These are phyloP conservation scores for Mortierella claussenii DNA, from an alignment of 192 early-diverging fungal genomes.

Conservation along the genomic window DNA sequence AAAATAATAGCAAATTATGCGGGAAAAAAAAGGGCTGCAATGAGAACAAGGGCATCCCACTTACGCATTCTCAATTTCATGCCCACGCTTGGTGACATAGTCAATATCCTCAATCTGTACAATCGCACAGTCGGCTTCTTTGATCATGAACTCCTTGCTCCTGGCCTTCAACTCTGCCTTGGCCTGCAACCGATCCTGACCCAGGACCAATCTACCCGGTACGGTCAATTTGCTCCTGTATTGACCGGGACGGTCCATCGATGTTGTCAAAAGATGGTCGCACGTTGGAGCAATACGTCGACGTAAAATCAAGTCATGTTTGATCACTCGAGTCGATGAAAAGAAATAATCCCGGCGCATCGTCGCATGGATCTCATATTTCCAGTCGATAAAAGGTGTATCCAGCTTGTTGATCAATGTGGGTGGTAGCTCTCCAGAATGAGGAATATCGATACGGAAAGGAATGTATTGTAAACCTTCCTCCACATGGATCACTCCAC, in stretches of 20 bases:
- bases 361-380: constrained; percentile 51
- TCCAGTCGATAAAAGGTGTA: constrained; percentile 48
- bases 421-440: constrained; percentile 20
- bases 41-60: too few species aligned
- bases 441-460: constrained; percentile 45
- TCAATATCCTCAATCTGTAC: constrained; percentile 42
- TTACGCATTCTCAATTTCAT: constrained; percentile 25
- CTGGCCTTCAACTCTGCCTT: constrained; percentile 37
- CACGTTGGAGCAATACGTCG: constrained; percentile 22
- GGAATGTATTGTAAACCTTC: constrained; percentile 43
- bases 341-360: constrained; percentile 44
- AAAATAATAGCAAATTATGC: not conserved
- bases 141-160: constrained; percentile 48
- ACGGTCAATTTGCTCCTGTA: constrained; percentile 38
- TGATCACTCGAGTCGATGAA: constrained; percentile 40
- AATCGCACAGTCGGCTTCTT: constrained; percentile 40
- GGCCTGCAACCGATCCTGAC: constrained; percentile 36
- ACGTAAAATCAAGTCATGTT: constrained; percentile 47
- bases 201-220: constrained; percentile 37
- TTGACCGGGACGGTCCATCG: constrained; percentile 36
- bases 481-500: constrained; percentile 26
- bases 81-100: constrained; percentile 17
- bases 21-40: too few species aligned
- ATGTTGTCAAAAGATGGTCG: constrained; percentile 19
- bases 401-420: constrained; percentile 53